Evolutionary conservation across 1,139 yeast species (phyloP).

Genomic region (Kluyveromyces marxianus): DNA sequence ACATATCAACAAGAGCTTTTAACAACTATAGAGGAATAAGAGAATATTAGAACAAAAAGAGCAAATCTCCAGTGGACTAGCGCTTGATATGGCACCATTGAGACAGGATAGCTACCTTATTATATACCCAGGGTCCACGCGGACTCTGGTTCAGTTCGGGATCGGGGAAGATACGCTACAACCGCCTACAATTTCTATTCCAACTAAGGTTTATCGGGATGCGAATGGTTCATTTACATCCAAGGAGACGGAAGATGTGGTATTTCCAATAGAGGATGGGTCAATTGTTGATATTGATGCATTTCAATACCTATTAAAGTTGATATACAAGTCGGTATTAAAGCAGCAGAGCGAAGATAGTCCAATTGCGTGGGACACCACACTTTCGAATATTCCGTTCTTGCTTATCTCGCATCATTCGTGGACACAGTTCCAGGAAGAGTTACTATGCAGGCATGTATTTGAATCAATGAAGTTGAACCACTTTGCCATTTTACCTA

Average conservation of each 20-base stretch:
- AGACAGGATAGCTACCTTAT: constrained; percentile 42
- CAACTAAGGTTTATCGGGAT: constrained; percentile 64
- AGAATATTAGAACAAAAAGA: too few relatives aligned
- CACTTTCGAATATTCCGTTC: constrained; percentile 40
- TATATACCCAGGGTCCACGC: constrained; percentile 73
- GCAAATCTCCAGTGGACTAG: too few relatives aligned
- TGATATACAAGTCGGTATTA: constrained; percentile 51
- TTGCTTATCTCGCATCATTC: constrained; percentile 54
- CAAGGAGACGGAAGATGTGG: constrained; percentile 24
- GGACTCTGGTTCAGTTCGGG: constrained; percentile 75
- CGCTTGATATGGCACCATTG: constrained; percentile 37
- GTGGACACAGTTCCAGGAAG: constrained; percentile 67
- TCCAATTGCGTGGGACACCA: constrained; percentile 39
- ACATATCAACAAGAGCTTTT: too few relatives aligned
- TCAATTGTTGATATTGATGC: constrained; percentile 62
- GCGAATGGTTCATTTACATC: constrained; percentile 21
- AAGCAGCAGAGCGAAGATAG: constrained; percentile 29
- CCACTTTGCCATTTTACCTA: constrained; percentile 64
- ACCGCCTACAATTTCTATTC: constrained; percentile 69
- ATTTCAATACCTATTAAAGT: constrained; percentile 57
- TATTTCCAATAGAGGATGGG: constrained; percentile 56
- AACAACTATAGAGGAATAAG: too few relatives aligned
- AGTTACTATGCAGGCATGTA: constrained; percentile 62
- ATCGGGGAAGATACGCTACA: constrained; percentile 62
- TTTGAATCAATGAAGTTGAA: constrained; percentile 69